These are phyloP conservation scores for Aaosphaeria pasadenensis DNA, from an alignment of 2,329 filamentous ascomycete genomes.

Conservation along the genomic window DNA sequence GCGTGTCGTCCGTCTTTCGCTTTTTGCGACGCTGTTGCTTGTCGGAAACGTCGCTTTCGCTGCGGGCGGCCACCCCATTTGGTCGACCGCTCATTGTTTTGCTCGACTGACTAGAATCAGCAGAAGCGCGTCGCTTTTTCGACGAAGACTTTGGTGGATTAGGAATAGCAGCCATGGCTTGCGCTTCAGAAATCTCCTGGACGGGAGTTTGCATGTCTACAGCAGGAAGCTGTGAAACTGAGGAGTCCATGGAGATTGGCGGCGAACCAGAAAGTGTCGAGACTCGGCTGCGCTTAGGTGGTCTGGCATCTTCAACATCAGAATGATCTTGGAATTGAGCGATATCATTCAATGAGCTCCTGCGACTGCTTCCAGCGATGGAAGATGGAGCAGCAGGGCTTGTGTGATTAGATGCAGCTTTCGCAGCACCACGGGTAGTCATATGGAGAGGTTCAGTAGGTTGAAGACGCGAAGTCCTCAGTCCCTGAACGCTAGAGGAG, in stretches of 20 bases:
- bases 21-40: conserved; percentile 32
- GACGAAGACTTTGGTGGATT: conserved; percentile 18
- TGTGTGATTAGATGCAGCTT: conserved; percentile 34
- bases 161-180: conserved; percentile 15
- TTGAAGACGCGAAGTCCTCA: conserved; percentile 40
- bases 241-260: conserved; percentile 25
- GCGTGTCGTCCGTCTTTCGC: conserved; percentile 27
- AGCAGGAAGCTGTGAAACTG: conserved; percentile 25
- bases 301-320: conserved; percentile 32
- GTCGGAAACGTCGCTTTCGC: conserved; percentile 34
- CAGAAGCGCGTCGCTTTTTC: conserved; percentile 33
- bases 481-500: conserved; percentile 26
- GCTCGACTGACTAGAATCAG: conserved; percentile 28
- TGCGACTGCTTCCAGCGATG: conserved; percentile 35
- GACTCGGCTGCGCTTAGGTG: conserved; percentile 37
- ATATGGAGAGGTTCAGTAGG: conserved; percentile 49
- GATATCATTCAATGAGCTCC: conserved; percentile 36
- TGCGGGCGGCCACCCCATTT: conserved; percentile 33
- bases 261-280: conserved; percentile 38
- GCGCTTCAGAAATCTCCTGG: conserved; percentile 7
- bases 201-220: conserved; percentile 26
- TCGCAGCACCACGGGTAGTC: conserved; percentile 46
- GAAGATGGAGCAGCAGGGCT: conserved; percentile 33
- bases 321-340: conserved; percentile 25
- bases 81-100: conserved; percentile 23